Evolutionary conservation across 2,329 filamentous ascomycete species (phyloP), one percentile per base, ranked within the genome.

Genomic region (Aphanoascus verrucosus): DNA sequence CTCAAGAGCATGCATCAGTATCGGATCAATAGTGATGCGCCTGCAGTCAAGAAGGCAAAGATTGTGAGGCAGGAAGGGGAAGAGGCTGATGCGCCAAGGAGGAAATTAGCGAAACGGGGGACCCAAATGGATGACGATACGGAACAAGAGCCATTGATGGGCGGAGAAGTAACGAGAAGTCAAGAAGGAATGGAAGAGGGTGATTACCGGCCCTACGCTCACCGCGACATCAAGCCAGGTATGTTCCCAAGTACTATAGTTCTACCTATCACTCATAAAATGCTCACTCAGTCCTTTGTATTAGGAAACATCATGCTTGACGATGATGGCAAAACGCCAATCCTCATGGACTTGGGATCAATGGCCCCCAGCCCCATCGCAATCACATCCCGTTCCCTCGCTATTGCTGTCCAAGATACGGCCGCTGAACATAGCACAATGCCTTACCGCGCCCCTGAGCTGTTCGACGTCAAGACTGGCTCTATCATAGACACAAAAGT

Each of bases 221-320:
- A 98, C 71, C 79, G 93, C 61, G 93, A 98, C 70, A 95, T 98
- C 68, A 98, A 98, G 71, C 93, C 93, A 63, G 91, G 88, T 89
- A 74, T 63, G 78, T 37, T 42, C 9, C n/a, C 17, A 23, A 3
- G 7, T 20, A 9, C 32, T 9, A n/a, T 35, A 32, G 7, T 41
- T 6, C 50, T 17, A 54, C 15, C 17, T 3, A 43, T 5, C 2
- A 14, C 14, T 17, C 6, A 17, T 31, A 20, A 49, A 23, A 55
- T 43, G 38, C n/a, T 11, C 14, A 23, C 2, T 31, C 19, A 3
- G 5, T 19, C 42, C 15, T 4, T 14, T 12, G 7, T 28, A 15
- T 6, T 40, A 81, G 77, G 89, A 55, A 98, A 98, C 72, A 94
- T 98, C 66, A 98, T 98, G 93, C 95, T 98, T 61, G 85, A 87